Percentiles rank a stretch among this genome's conserved stretches.
Conservation (phyloP, 345 rosid species). For the Conringia planisiliqua region DNA sequence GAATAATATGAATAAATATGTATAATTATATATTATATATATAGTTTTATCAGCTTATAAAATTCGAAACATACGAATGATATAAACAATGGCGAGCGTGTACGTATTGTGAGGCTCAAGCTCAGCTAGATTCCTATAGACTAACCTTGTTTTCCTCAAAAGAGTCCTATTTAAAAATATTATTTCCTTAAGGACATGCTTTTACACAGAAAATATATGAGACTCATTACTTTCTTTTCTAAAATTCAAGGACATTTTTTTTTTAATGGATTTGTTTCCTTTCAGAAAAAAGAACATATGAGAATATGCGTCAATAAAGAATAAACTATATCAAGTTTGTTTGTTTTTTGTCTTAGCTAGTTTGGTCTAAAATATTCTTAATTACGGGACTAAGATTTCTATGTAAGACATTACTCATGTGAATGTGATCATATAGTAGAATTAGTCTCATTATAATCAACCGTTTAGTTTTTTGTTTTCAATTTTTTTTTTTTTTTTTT, state of each 20-base stretch:
- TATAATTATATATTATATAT: neutral
- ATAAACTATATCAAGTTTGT: neutral
- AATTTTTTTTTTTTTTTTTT: too few species aligned
- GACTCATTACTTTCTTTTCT: neutral
- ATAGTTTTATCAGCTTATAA: neutral
- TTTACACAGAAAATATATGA: conserved; percentile 7
- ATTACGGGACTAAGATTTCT: neutral
- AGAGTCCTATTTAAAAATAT: neutral
- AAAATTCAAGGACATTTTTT: too few species aligned
- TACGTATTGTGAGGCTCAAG: conserved; percentile 32
- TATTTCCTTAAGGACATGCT: conserved; percentile 10
- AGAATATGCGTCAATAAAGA: neutral
- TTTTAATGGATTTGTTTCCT: neutral
- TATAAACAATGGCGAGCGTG: conserved; percentile 24
- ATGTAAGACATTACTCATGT: neutral
- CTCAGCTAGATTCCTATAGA: conserved; percentile 38
- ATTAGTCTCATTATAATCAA: neutral
- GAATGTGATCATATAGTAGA: neutral
- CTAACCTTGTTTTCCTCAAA: conserved; percentile 34
- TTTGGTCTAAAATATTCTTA: neutral
- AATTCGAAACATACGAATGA: neutral
- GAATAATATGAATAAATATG: neutral
- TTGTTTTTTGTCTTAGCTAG: neutral
- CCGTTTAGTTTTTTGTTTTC: neutral
- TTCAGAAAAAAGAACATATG: neutral